Conservation (phyloP, 495 filamentous ascomycete species). For the Aspergillus hancockii region DNA sequence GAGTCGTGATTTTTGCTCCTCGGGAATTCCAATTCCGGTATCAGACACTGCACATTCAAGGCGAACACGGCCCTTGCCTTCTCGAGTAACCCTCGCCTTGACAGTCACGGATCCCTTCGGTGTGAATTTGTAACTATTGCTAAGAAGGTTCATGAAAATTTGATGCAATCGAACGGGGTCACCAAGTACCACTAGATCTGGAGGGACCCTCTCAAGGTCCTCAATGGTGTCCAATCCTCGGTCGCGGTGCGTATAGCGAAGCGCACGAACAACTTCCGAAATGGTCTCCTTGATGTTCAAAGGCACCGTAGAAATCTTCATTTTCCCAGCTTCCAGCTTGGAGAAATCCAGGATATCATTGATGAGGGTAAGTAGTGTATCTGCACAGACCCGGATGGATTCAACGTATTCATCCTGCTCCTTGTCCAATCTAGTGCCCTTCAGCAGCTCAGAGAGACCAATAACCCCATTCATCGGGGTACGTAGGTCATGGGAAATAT, state of each 20-base stretch:
- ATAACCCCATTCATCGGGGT: conserved; percentile 90
- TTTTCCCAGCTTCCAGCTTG: conserved; percentile 91
- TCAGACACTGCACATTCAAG: conserved; percentile 86
- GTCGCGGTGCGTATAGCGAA: conserved; percentile 81
- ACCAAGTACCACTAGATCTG: conserved; percentile 78
- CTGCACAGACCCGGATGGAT: conserved; percentile 85
- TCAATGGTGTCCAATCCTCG: conserved; percentile 76
- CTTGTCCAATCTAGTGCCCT: conserved; percentile 70
- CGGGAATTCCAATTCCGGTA: conserved; percentile 85
- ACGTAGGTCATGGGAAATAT: conserved; percentile 84
- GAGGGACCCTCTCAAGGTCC: conserved; percentile 60
- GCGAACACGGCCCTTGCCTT: conserved; percentile 67
- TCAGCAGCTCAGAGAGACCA: conserved; percentile 83
- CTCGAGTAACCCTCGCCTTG: conserved; percentile 65
- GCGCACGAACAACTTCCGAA: conserved; percentile 80
- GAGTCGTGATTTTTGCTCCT: conserved; percentile 76
- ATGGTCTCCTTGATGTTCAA: conserved; percentile 85
- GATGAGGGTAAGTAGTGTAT: conserved; percentile 88
- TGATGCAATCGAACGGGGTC: conserved; percentile 90
- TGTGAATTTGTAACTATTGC: conserved; percentile 94
- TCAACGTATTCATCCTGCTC: conserved; percentile 93
- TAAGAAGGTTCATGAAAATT: conserved; percentile 89
- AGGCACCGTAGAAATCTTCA: conserved; percentile 86
- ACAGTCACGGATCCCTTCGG: conserved; percentile 83
- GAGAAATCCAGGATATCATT: conserved; percentile 95